Evolutionary conservation across 2,329 filamentous ascomycete species (phyloP).

Genomic region (Botryotinia narcissicola): DNA sequence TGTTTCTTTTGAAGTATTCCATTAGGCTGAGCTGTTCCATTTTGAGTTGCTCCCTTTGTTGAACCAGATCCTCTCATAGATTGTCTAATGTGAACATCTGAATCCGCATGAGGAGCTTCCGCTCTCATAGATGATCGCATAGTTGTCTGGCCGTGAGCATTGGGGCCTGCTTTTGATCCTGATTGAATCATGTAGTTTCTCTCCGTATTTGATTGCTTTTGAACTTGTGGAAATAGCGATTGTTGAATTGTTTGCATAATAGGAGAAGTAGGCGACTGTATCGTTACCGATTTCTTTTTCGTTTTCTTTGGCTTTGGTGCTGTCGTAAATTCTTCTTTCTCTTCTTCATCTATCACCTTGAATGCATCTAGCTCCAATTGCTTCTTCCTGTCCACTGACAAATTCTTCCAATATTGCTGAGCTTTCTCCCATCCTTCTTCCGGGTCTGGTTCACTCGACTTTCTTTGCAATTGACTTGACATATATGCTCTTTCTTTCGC

Average conservation of each 20-base stretch:
- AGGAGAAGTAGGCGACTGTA: not conserved
- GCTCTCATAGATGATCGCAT: constrained; percentile 51
- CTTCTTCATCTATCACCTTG: constrained; percentile 47
- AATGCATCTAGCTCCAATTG: constrained; percentile 53
- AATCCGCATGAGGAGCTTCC: constrained; percentile 30
- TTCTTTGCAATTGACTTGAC: constrained; percentile 26
- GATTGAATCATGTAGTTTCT: constrained; percentile 44
- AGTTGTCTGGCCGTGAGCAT: constrained; percentile 30
- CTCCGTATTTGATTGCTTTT: constrained; percentile 31
- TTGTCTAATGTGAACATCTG: constrained; percentile 35
- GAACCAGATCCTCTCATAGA: constrained; percentile 34
- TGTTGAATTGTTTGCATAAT: not conserved
- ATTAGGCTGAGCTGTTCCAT: constrained; percentile 28
- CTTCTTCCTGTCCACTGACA: constrained; percentile 61
- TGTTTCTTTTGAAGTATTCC: constrained; percentile 40
- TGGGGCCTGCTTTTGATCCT: constrained; percentile 34
- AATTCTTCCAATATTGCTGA: constrained; percentile 67
- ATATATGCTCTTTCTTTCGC: constrained; percentile 32
- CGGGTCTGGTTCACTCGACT: constrained; percentile 27
- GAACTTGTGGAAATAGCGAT: constrained; percentile 3
- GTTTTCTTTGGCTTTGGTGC: constrained; percentile 30
- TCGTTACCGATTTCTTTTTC: constrained; percentile 29
- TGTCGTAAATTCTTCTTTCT: constrained; percentile 43
- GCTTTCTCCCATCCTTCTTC: constrained; percentile 58
- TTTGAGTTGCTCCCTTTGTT: constrained; percentile 31